A percentile compares a stretch with the other conserved stretches of the same genome.
Conservation (phyloP, 148 eudicot genomes). For the Persicaria maculosa region DNA sequence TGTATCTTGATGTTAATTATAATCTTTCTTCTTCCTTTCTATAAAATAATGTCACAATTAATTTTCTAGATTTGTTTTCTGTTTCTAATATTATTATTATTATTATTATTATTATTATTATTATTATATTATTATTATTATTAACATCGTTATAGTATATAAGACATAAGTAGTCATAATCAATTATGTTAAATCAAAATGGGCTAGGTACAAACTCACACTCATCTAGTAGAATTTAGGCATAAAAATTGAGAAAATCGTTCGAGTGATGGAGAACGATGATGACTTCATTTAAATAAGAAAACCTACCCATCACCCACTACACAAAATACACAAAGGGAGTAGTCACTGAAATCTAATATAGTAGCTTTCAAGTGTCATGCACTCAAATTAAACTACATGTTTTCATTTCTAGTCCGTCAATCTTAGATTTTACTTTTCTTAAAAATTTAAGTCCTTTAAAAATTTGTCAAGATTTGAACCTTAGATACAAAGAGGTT, state of each 20-base stretch:
- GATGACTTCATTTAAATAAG: constrained; percentile 1
- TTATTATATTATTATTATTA: too few relatives aligned
- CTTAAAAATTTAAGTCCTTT: too few relatives aligned
- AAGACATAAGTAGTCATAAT: neutral
- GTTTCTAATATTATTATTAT: neutral
- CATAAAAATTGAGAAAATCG: neutral
- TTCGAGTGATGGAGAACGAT: neutral
- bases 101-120: too few relatives aligned
- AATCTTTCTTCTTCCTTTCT: neutral
- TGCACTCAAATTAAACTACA: neutral
- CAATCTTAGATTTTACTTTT: neutral
- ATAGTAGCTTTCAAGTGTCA: constrained; percentile 8
- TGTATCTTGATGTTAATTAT: neutral
- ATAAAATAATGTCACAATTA: too few relatives aligned
- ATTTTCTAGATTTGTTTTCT: neutral
- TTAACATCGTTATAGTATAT: neutral
- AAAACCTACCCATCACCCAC: neutral
- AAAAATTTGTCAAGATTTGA: too few relatives aligned
- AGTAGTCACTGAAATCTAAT: neutral
- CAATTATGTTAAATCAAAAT: neutral
- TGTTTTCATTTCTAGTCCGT: neutral
- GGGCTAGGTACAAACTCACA: constrained; percentile 3
- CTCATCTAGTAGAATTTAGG: constrained; percentile 1
- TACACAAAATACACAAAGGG: neutral
- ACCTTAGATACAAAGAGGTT: too few relatives aligned